phyloP scores from a whole-genome alignment of 306 rosid species.

The Prunus salicina region DNA sequence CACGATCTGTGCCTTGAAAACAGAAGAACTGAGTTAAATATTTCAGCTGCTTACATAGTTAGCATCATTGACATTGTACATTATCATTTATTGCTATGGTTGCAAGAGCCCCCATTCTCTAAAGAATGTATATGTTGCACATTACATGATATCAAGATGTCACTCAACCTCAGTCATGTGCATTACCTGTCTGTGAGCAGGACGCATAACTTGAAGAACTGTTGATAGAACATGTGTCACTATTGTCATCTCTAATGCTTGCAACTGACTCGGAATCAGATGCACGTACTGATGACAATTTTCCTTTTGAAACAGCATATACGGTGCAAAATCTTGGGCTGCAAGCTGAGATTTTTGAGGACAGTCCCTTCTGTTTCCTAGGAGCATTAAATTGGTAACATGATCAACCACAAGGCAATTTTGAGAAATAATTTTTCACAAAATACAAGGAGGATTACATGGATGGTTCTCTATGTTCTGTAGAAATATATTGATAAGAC shows the following conservation, averaged over 20 bases:
- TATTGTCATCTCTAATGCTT: conserved; percentile 46
- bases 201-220: conserved; percentile 54
- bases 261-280: conserved; percentile 45
- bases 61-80: neutral
- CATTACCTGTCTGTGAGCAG: conserved; percentile 63
- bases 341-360: conserved; percentile 61
- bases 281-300: conserved; percentile 58
- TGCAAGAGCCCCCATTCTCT: too few relatives aligned
- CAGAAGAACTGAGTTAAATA: conserved; percentile 4
- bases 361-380: conserved; percentile 66
- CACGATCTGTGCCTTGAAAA: conserved; percentile 44
- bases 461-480: neutral
- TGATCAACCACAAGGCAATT: neutral
- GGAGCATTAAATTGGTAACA: conserved; percentile 21
- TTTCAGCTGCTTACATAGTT: conserved; percentile 2
- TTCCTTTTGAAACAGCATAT: conserved; percentile 81
- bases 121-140: neutral
- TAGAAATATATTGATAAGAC: neutral
- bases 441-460: neutral
- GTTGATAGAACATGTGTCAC: conserved; percentile 55
- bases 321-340: conserved; percentile 76
- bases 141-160: neutral
- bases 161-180: conserved; percentile 16
- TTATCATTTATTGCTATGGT: too few relatives aligned
- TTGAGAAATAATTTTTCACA: neutral